These are phyloP conservation scores for Dittrichia graveolens DNA, from an alignment of 129 eudicot genomes.

Conservation along the genomic window DNA sequence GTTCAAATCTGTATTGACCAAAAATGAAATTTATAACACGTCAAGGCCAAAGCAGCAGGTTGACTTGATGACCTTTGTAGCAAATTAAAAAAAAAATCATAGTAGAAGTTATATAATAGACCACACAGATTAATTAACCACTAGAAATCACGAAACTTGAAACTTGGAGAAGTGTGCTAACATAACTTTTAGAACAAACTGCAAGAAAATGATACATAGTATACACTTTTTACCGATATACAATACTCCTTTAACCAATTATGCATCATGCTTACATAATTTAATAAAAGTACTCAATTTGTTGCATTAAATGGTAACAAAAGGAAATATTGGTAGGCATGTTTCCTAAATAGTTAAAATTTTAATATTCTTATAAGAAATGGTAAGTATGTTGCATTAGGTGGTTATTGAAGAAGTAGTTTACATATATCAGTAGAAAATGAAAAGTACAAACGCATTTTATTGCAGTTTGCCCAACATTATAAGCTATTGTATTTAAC, in stretches of 20 bases:
- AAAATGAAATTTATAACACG: neutral
- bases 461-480: neutral
- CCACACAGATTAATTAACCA: neutral
- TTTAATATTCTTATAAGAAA: neutral
- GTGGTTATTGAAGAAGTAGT: neutral
- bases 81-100: neutral
- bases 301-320: neutral
- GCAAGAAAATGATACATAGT: neutral
- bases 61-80: neutral
- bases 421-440: neutral
- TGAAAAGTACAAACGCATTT: neutral
- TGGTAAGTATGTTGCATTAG: neutral
- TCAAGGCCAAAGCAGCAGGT: neutral
- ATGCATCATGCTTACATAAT: neutral
- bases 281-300: neutral
- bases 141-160: neutral
- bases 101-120: neutral
- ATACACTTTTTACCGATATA: neutral
- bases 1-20: conserved; percentile 65
- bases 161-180: neutral
- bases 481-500: neutral
- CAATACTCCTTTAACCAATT: neutral
- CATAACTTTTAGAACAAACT: neutral
- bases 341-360: too few species aligned
- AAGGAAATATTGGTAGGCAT: too few species aligned